Evolutionary conservation across 768 basidiomycete species (phyloP).

Genomic region (Termitomyces sp.): DNA sequence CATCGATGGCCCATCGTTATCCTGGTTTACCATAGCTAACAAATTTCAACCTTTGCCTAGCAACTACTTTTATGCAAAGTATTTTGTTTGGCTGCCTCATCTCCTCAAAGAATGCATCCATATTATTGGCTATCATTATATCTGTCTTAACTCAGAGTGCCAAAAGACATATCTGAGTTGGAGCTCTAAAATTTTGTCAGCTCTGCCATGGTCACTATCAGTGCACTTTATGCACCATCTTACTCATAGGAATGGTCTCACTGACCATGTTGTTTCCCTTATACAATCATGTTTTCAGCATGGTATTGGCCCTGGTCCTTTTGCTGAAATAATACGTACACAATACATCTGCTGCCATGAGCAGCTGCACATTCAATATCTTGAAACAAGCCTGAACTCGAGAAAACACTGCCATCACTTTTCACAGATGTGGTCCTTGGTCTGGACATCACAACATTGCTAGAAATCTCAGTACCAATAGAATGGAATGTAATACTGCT

Average conservation of each 20-base stretch:
- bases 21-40: not conserved
- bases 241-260: no score
- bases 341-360: constrained; percentile 17
- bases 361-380: not conserved
- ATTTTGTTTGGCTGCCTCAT: constrained; percentile 17
- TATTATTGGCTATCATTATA: constrained; percentile 14
- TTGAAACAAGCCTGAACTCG: not conserved
- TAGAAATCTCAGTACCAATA: not conserved
- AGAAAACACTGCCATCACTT: constrained; percentile 3
- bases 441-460: not conserved
- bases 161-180: constrained; percentile 8
- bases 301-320: constrained; percentile 21
- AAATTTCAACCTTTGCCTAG: not conserved
- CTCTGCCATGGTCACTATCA: not conserved
- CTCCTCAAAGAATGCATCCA: constrained; percentile 11
- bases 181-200: not conserved
- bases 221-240: constrained; percentile 17
- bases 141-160: not conserved
- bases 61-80: constrained; percentile 7
- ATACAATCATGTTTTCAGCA: constrained; percentile 16
- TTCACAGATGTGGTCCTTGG: constrained; percentile 6
- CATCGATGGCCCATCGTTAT: not conserved
- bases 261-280: constrained; percentile 14
- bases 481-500: not conserved
- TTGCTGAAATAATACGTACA: no score